phyloP scores from a whole-genome alignment of 2,329 filamentous ascomycete species.

The Botrytis deweyae region DNA sequence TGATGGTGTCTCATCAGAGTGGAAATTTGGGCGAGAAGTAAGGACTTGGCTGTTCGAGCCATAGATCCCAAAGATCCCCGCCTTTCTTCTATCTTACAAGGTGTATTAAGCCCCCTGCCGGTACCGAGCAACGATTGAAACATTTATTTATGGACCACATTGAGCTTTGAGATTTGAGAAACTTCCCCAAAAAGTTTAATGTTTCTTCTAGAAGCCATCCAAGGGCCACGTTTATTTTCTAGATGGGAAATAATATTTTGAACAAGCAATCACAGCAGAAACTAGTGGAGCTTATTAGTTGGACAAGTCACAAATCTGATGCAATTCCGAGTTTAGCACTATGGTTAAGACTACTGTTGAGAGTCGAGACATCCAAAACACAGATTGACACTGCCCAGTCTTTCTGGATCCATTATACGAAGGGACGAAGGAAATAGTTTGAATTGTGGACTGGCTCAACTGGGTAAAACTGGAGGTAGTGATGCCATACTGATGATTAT shows the following conservation, averaged over 20 bases:
- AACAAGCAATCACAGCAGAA: neutral
- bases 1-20: neutral
- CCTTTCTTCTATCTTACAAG: neutral
- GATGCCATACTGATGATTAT: neutral
- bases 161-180: neutral
- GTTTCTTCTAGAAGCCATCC: neutral
- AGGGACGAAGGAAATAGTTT: neutral
- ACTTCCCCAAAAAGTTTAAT: conserved; percentile 1
- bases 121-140: neutral
- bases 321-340: neutral
- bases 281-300: neutral
- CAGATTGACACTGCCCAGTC: neutral
- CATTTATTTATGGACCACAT: neutral
- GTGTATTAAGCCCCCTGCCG: neutral
- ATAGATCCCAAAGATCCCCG: neutral
- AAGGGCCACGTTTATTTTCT: neutral
- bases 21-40: neutral
- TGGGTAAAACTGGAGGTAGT: neutral
- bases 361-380: neutral
- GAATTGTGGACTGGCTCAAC: neutral
- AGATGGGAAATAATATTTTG: neutral
- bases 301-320: neutral
- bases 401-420: neutral
- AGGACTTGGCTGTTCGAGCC: conserved; percentile 8
- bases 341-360: neutral